Percentiles rank a stretch among this genome's conserved stretches.
These are phyloP conservation scores for Calonectria naviculata DNA, from an alignment of 2,329 filamentous ascomycete genomes.

Conservation along the genomic window DNA sequence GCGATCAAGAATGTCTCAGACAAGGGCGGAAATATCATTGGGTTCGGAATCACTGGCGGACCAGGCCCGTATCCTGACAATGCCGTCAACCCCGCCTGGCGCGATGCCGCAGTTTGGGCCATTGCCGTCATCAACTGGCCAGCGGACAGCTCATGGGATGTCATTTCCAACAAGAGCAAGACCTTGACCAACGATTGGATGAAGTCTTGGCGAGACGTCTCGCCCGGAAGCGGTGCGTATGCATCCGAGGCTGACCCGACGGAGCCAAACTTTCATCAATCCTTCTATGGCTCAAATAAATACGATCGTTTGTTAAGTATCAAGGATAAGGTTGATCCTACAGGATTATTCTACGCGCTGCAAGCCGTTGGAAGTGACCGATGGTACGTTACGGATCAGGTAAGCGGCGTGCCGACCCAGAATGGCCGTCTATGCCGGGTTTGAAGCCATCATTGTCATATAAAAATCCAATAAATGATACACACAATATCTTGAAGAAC, in stretches of 20 bases:
- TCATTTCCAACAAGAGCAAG: constrained; percentile 28
- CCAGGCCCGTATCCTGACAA: constrained; percentile 48
- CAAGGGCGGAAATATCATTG: constrained; percentile 53
- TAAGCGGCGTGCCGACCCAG: constrained; percentile 35
- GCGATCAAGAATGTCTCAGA: constrained; percentile 53
- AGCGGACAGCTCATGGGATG: constrained; percentile 23
- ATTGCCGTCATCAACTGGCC: constrained; percentile 49
- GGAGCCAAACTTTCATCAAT: constrained; percentile 37
- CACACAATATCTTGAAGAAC: too few species aligned
- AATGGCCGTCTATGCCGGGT: constrained; percentile 34
- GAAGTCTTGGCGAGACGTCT: constrained; percentile 37
- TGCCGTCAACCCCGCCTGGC: constrained; percentile 62
- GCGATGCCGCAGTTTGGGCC: constrained; percentile 51
- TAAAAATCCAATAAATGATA: too few species aligned
- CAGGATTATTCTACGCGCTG: constrained; percentile 31
- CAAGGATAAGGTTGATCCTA: constrained; percentile 33
- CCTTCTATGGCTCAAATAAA: constrained; percentile 31
- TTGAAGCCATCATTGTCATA: background rate
- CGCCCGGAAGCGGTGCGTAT: constrained; percentile 31
- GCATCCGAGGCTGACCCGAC: constrained; percentile 35
- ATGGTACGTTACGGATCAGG: constrained; percentile 33
- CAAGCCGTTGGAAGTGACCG: constrained; percentile 34
- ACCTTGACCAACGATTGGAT: constrained; percentile 39
- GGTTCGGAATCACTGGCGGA: constrained; percentile 51
- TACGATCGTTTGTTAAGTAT: constrained; percentile 31